A percentile compares a stretch with the other conserved stretches of the same genome.
Evolutionary conservation across 2,329 filamentous ascomycete genomes (phyloP).

Genomic region (Gaeumannomyces sp.): DNA sequence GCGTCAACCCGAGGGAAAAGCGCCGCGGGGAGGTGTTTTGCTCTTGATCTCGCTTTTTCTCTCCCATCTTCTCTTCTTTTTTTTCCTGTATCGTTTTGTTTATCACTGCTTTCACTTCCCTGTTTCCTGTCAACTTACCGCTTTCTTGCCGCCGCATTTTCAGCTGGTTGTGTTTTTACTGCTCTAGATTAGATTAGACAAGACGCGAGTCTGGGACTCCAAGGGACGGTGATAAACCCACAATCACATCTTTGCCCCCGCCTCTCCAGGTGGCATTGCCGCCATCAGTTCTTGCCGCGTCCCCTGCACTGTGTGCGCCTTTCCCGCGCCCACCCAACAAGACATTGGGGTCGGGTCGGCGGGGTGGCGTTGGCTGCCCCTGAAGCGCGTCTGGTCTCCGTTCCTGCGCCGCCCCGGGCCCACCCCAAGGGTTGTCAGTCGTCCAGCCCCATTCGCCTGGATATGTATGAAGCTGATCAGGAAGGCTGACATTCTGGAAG

Average conservation of each 20-base stretch:
- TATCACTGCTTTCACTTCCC: background rate
- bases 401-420: background rate
- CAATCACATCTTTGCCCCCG: background rate
- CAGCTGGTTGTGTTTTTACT: background rate
- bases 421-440: background rate
- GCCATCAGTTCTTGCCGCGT: no score
- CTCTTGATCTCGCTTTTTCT: background rate
- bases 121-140: background rate
- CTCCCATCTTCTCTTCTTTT: background rate
- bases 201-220: background rate
- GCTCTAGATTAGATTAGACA: background rate
- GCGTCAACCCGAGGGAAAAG: background rate
- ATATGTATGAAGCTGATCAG: background rate
- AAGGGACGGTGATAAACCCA: background rate
- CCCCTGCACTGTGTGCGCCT: background rate
- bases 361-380: background rate
- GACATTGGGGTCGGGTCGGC: background rate
- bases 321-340: background rate
- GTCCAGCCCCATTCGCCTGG: background rate
- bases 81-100: background rate
- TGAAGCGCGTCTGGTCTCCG: background rate
- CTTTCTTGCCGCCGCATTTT: no score
- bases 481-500: background rate
- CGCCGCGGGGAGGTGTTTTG: background rate
- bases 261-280: background rate